Conservation (phyloP, 2,329 filamentous ascomycete genomes). For the Colletotrichum sp. region DNA sequence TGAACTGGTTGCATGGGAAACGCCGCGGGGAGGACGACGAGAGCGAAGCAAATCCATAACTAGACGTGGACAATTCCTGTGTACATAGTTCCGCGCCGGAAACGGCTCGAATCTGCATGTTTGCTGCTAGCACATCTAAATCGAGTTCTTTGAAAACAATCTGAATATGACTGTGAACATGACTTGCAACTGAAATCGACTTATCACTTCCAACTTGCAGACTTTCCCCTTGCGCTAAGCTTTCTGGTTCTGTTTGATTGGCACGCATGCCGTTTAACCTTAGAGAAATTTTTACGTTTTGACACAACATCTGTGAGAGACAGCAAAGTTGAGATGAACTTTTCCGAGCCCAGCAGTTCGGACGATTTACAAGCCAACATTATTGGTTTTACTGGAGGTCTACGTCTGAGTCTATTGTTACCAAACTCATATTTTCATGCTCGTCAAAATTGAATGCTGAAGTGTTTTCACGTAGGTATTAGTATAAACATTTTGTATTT, state of each 20-base stretch:
- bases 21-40: background rate
- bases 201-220: background rate
- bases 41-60: background rate
- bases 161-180: background rate
- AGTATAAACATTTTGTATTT: too few relatives aligned
- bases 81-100: background rate
- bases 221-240: background rate
- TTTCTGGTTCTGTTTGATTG: background rate
- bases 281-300: accelerated
- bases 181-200: background rate
- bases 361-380: background rate
- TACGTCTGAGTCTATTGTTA: accelerated
- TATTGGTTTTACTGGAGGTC: background rate
- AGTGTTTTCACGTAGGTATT: too few relatives aligned
- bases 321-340: background rate
- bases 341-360: accelerated
- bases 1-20: background rate
- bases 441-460: background rate
- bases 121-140: constrained; percentile 6
- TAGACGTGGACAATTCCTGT: background rate
- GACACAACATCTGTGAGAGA: background rate
- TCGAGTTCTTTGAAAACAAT: constrained; percentile 1
- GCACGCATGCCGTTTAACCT: background rate
- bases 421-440: background rate
- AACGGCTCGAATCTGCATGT: background rate